Conservation (phyloP, 495 filamentous ascomycete genomes). For the Penicillium angulare region DNA sequence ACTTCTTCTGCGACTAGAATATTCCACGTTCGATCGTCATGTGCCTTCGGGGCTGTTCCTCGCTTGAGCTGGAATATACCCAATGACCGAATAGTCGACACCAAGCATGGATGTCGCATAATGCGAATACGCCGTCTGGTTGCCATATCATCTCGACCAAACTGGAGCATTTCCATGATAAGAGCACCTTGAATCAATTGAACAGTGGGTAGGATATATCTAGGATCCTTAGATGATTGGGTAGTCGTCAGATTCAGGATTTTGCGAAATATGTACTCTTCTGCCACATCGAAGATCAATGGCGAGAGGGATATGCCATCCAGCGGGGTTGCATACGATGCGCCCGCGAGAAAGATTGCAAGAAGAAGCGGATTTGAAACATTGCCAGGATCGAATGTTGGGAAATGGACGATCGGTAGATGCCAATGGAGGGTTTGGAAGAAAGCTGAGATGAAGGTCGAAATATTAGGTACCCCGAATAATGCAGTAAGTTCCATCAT, state of each 20-base stretch:
- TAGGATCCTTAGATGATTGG: constrained; percentile 8
- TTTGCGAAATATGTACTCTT: constrained; percentile 38
- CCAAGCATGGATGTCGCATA: constrained; percentile 36
- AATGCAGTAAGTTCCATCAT: constrained; percentile 23
- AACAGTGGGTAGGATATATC: constrained; percentile 15
- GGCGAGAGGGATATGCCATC: constrained; percentile 23
- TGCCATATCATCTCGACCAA: constrained; percentile 30
- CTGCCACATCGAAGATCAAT: constrained; percentile 35
- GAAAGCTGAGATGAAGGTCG: constrained; percentile 35
- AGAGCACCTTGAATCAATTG: constrained; percentile 36
- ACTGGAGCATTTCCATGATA: constrained; percentile 43
- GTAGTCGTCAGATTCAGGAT: constrained; percentile 20
- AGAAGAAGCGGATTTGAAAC: constrained; percentile 34
- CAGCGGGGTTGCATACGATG: constrained; percentile 26
- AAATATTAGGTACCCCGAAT: constrained; percentile 33
- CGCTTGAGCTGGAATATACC: constrained; percentile 33
- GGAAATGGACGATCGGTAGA: constrained; percentile 39
- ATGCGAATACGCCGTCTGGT: constrained; percentile 39
- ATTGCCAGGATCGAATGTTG: constrained; percentile 36
- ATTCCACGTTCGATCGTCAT: constrained; percentile 28
- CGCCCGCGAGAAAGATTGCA: constrained; percentile 35
- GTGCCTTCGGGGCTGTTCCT: constrained; percentile 7
- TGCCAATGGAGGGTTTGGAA: constrained; percentile 43
- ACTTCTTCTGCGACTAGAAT: constrained; percentile 32
- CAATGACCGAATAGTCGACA: constrained; percentile 34